Evolutionary conservation across 805 yeast genomes (phyloP).

Genomic region (Jamesozyma rosinii): DNA sequence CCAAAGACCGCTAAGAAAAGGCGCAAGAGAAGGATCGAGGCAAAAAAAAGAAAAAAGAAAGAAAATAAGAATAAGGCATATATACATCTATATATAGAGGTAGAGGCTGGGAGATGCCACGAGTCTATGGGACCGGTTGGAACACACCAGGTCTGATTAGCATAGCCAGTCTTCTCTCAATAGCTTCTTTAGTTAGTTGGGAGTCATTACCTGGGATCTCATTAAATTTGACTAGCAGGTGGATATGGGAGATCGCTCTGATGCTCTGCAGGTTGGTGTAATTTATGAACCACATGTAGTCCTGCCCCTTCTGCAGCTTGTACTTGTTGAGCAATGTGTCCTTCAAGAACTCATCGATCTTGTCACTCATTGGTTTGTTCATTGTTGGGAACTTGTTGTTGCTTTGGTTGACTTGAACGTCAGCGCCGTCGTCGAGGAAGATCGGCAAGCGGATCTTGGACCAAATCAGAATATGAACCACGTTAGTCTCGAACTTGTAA

Average conservation of each 20-base stretch:
- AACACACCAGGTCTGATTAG: neutral
- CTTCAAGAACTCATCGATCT: slow-evolving; percentile 43
- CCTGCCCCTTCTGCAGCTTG: slow-evolving; percentile 24
- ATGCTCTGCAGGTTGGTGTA: slow-evolving; percentile 65
- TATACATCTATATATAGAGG: too few relatives aligned
- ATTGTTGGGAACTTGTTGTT: slow-evolving; percentile 19
- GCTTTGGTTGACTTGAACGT: slow-evolving; percentile 31
- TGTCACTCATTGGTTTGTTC: slow-evolving; percentile 36
- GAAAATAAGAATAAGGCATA: too few relatives aligned
- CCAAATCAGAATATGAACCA: slow-evolving; percentile 61
- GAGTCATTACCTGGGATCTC: slow-evolving; percentile 2
- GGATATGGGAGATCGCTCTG: slow-evolving; percentile 58
- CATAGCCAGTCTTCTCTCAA: neutral
- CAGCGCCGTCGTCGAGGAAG: slow-evolving; percentile 33
- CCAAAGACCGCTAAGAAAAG: neutral
- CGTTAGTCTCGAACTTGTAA: slow-evolving; percentile 44
- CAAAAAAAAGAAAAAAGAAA: neutral
- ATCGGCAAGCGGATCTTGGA: slow-evolving; percentile 46
- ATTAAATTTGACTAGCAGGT: slow-evolving; percentile 40
- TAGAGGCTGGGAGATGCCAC: too few relatives aligned
- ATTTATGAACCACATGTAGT: slow-evolving; percentile 60
- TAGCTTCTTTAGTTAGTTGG: neutral
- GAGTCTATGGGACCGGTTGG: neutral
- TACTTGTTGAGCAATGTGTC: slow-evolving; percentile 31
- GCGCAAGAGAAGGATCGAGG: neutral